A percentile compares a stretch with the other conserved stretches of the same genome.
These are phyloP conservation scores for Tephrocybe sp. DNA, from an alignment of 768 basidiomycete genomes.

Conservation along the genomic window DNA sequence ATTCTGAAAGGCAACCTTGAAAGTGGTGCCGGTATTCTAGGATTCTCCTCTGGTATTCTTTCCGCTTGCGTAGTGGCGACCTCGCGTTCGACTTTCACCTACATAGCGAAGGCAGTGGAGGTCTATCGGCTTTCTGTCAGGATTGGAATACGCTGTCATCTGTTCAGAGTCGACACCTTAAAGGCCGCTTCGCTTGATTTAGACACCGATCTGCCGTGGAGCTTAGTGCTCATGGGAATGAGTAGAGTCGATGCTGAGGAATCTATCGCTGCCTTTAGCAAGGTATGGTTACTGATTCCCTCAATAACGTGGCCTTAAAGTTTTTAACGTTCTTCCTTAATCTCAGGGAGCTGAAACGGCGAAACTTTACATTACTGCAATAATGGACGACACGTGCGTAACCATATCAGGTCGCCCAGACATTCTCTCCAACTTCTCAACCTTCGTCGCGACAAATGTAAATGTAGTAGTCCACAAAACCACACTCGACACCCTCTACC, in stretches of 20 bases:
- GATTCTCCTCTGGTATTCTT: constrained; percentile 57
- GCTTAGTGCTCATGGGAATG: constrained; percentile 22
- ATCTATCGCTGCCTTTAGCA: constrained; percentile 15
- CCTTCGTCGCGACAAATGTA: constrained; percentile 26
- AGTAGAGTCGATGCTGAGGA: constrained; percentile 27
- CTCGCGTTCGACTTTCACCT: constrained; percentile 35
- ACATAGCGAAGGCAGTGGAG: constrained; percentile 42
- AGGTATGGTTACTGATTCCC: constrained; percentile 12
- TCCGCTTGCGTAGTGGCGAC: constrained; percentile 49
- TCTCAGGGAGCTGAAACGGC: constrained; percentile 11
- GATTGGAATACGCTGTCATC: constrained; percentile 44
- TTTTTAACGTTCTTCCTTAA: constrained; percentile 5
- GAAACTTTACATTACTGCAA: constrained; percentile 46
- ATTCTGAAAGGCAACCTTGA: constrained; percentile 32
- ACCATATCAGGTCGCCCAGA: constrained; percentile 62
- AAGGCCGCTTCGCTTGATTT: constrained; percentile 24
- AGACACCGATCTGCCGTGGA: constrained; percentile 21
- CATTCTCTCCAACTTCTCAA: constrained; percentile 40
- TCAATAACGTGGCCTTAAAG: constrained; percentile 7
- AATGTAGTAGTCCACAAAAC: constrained; percentile 38
- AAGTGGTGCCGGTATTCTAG: constrained; percentile 38
- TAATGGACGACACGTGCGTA: constrained; percentile 43
- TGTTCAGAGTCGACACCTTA: constrained; percentile 23
- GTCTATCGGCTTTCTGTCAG: constrained; percentile 50
- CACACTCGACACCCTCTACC: constrained; percentile 51